Conservation (phyloP, 306 rosid genomes). For the Gastrolobium bilobum region DNA sequence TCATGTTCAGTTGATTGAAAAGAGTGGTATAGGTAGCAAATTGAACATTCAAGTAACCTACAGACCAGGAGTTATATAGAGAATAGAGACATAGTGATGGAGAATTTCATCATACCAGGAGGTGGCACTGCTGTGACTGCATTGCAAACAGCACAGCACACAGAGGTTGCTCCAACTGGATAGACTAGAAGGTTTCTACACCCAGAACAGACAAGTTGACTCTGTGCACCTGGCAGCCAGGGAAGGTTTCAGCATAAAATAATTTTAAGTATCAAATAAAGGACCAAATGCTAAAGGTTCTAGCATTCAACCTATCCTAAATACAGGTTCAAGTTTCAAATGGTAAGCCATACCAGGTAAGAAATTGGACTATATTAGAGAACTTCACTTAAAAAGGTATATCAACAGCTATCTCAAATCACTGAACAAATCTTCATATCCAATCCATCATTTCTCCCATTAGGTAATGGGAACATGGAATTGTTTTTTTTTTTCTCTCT, state of each 20-base stretch:
- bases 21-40: conserved; percentile 5
- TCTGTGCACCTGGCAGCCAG: conserved; percentile 72
- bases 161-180: conserved; percentile 97
- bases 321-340: conserved; percentile 11
- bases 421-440: conserved; percentile 25
- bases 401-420: conserved; percentile 39
- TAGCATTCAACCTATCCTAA: conserved; percentile 22
- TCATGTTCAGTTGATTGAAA: conserved; percentile 25
- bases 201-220: conserved; percentile 99
- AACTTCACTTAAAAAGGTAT: not conserved
- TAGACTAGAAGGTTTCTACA: conserved; percentile 89
- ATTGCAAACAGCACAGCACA: conserved; percentile 99
- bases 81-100: not conserved
- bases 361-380: conserved; percentile 4
- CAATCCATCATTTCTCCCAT: conserved; percentile 17
- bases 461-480: not conserved
- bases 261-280: conserved; percentile 35
- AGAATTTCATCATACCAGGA: conserved; percentile 69
- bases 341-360: conserved; percentile 24
- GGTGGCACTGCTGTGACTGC: conserved; percentile 98
- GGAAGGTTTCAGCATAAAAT: conserved; percentile 37
- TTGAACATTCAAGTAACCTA: conserved; percentile 19
- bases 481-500: not conserved
- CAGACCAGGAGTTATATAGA: not conserved
- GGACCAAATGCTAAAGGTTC: not conserved